These are phyloP conservation scores for Collariella sp. DNA, from an alignment of 495 filamentous ascomycete genomes.

Conservation along the genomic window DNA sequence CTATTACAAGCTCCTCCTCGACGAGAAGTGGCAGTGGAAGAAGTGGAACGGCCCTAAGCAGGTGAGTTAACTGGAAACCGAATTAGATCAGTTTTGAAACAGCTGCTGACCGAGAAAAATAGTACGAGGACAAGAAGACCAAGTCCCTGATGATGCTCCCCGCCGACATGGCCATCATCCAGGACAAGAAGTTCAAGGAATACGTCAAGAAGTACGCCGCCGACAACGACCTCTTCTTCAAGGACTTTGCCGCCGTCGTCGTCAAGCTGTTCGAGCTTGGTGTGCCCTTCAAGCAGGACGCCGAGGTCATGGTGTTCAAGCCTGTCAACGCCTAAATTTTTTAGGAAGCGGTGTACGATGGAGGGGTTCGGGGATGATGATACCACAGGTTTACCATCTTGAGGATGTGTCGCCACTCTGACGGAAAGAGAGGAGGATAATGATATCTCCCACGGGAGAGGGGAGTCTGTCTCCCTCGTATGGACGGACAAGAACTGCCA, in stretches of 20 bases:
- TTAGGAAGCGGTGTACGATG: not conserved
- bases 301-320: constrained; percentile 69
- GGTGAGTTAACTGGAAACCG: constrained; percentile 14
- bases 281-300: constrained; percentile 70
- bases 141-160: constrained; percentile 97
- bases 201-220: constrained; percentile 87
- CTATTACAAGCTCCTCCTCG: constrained; percentile 76
- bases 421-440: not conserved
- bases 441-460: not conserved
- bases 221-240: constrained; percentile 87
- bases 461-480: not conserved
- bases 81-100: not conserved
- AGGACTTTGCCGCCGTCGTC: constrained; percentile 75
- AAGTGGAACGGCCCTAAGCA: constrained; percentile 88
- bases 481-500: not conserved
- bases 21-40: constrained; percentile 85
- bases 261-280: constrained; percentile 87
- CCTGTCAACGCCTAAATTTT: constrained; percentile 27
- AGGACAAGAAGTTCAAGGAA: constrained; percentile 80
- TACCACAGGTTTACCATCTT: not conserved
- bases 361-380: not conserved
- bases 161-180: constrained; percentile 76
- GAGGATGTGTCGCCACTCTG: not conserved
- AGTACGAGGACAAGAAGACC: constrained; percentile 77
- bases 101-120: constrained; percentile 17